Percentiles rank a stretch among this genome's conserved stretches.
phyloP scores from a whole-genome alignment of 2,329 filamentous ascomycete species.

The Sporothrix brasiliensis region DNA sequence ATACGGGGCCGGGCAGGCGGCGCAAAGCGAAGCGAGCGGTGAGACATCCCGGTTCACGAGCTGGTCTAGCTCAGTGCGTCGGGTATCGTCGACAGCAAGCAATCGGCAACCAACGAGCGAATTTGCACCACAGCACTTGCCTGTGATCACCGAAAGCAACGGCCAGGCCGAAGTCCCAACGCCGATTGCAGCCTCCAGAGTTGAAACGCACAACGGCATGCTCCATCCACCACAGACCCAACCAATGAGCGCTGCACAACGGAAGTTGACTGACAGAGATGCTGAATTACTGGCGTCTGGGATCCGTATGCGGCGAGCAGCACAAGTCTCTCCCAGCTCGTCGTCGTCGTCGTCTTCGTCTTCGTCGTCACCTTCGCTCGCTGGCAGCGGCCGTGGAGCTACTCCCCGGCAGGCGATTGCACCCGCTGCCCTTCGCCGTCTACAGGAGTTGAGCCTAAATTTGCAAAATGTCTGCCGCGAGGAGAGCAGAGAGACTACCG shows the following conservation, averaged over 20 bases:
- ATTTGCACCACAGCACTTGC: conserved; percentile 6
- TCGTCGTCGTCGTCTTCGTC: conserved; percentile 11
- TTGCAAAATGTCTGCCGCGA: conserved; percentile 30
- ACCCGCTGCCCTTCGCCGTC: conserved; percentile 28
- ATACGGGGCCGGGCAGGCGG: neutral
- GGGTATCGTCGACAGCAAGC: conserved; percentile 28
- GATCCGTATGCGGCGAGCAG: neutral
- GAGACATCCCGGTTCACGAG: conserved; percentile 36
- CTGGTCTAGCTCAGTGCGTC: conserved; percentile 34
- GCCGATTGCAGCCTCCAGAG: neutral
- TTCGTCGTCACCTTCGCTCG: conserved; percentile 32
- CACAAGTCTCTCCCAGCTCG: neutral
- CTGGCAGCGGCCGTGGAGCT: conserved; percentile 34
- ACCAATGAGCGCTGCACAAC: neutral
- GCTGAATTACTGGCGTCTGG: conserved; percentile 2
- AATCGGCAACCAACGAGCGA: neutral
- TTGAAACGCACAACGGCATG: neutral
- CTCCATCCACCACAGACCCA: neutral
- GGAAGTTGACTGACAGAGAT: neutral
- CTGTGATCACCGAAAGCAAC: conserved; percentile 27
- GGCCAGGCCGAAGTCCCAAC: conserved; percentile 10
- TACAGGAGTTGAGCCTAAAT: conserved; percentile 33
- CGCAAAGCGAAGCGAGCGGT: conserved; percentile 24
- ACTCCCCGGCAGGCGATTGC: conserved; percentile 17
- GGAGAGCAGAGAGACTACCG: neutral